phyloP scores from a whole-genome alignment of 1,284 basidiomycete species.

The Irpex sp. region DNA sequence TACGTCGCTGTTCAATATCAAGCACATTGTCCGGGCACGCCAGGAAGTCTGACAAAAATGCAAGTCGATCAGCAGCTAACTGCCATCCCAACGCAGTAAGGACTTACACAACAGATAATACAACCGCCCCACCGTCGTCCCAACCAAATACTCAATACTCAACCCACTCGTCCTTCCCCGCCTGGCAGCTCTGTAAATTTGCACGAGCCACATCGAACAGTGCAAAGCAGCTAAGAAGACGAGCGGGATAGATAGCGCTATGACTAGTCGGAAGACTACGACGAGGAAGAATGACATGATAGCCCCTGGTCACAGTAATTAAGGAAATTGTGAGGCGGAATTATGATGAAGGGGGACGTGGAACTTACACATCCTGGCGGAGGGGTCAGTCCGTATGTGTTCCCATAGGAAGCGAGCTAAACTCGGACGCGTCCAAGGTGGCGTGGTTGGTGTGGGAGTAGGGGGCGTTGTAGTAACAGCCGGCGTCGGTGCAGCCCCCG shows the following conservation, averaged over 20 bases:
- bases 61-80: background rate
- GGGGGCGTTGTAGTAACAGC: background rate
- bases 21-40: slow-evolving; percentile 82
- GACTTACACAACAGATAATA: slow-evolving; percentile 72
- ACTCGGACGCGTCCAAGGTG: slow-evolving; percentile 24
- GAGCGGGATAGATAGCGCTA: slow-evolving; percentile 67
- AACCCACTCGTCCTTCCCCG: slow-evolving; percentile 70
- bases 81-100: background rate
- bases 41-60: slow-evolving; percentile 57
- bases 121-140: slow-evolving; percentile 67
- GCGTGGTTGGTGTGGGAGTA: slow-evolving; percentile 6
- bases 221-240: slow-evolving; percentile 70
- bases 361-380: slow-evolving; percentile 60
- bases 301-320: slow-evolving; percentile 42
- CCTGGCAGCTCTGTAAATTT: slow-evolving; percentile 73
- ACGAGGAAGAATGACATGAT: slow-evolving; percentile 62
- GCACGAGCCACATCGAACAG: slow-evolving; percentile 76
- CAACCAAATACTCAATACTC: slow-evolving; percentile 68
- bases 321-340: background rate
- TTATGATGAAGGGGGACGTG: background rate
- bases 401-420: slow-evolving; percentile 48
- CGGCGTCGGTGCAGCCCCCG: background rate
- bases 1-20: slow-evolving; percentile 67
- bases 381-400: slow-evolving; percentile 62
- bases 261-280: slow-evolving; percentile 65